Percentiles rank a stretch among this genome's conserved stretches.
These are phyloP conservation scores for Pythium rishiriense DNA, from an alignment of 352 stramenopile species.

Conservation along the genomic window DNA sequence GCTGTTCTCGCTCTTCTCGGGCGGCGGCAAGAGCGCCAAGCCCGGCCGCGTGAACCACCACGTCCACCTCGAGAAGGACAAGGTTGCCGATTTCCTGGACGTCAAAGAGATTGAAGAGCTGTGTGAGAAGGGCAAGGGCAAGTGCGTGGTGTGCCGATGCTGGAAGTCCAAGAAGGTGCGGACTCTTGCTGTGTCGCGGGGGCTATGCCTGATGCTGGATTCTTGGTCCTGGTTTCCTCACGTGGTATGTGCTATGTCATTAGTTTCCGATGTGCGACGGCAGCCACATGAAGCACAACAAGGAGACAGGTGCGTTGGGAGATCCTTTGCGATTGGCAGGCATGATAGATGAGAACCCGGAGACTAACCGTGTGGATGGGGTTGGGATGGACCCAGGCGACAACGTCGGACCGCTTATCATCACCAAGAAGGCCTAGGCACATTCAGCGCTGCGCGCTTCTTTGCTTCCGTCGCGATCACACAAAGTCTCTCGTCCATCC, in stretches of 20 bases:
- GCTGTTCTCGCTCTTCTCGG: conserved; percentile 65
- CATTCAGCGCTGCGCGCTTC: background rate
- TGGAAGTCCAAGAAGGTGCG: conserved; percentile 87
- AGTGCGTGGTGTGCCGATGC: conserved; percentile 82
- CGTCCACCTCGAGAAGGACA: conserved; percentile 77
- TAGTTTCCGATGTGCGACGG: conserved; percentile 83
- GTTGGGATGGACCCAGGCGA: conserved; percentile 34
- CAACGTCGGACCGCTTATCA: conserved; percentile 78
- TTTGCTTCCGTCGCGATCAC: background rate
- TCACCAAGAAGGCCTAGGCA: conserved; percentile 59
- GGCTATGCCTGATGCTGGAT: background rate
- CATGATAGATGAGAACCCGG: background rate
- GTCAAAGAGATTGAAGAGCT: conserved; percentile 81
- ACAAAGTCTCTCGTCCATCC: background rate
- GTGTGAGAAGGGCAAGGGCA: conserved; percentile 70
- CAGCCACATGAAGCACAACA: conserved; percentile 86
- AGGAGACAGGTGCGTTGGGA: conserved; percentile 50
- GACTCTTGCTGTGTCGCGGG: background rate
- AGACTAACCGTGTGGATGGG: background rate
- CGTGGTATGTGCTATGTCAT: background rate
- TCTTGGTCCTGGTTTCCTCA: background rate
- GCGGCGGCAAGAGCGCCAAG: conserved; percentile 48
- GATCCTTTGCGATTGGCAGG: background rate
- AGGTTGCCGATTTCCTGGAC: conserved; percentile 71
- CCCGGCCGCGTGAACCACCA: conserved; percentile 67